These are phyloP conservation scores for Phytophthora sp. DNA, from an alignment of 352 stramenopile species.

Conservation along the genomic window DNA sequence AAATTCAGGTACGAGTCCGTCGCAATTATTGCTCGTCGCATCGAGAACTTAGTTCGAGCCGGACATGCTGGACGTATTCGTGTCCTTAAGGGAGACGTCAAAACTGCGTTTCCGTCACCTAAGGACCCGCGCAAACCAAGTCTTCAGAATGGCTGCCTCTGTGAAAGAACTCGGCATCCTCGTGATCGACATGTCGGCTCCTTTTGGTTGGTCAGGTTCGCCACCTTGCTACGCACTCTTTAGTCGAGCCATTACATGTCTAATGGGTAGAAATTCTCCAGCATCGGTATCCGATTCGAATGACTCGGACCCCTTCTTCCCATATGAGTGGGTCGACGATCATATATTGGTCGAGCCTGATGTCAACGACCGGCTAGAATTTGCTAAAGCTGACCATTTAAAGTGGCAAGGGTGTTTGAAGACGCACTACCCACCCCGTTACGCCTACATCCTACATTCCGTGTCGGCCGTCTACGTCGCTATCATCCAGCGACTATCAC, in stretches of 20 bases:
- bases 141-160: no score
- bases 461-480: neutral
- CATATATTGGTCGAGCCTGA: slow-evolving; percentile 36
- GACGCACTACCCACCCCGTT: neutral
- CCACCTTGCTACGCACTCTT: slow-evolving; percentile 28
- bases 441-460: neutral
- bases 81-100: slow-evolving; percentile 23
- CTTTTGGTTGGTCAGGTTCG: slow-evolving; percentile 24
- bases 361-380: no score
- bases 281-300: no score
- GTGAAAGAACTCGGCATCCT: neutral
- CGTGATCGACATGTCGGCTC: slow-evolving; percentile 12
- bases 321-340: slow-evolving; percentile 44
- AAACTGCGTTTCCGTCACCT: slow-evolving; percentile 16
- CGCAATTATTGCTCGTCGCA: slow-evolving; percentile 10
- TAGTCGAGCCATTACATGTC: slow-evolving; percentile 18
- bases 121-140: slow-evolving; percentile 6
- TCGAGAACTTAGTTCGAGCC: neutral
- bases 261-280: no score
- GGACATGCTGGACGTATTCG: neutral
- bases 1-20: slow-evolving; percentile 21
- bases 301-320: no score
- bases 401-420: neutral
- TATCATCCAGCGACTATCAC: neutral
- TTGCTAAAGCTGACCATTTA: no score